These are phyloP conservation scores for Xylaria digitata DNA, from an alignment of 2,329 filamentous ascomycete species.

Conservation along the genomic window DNA sequence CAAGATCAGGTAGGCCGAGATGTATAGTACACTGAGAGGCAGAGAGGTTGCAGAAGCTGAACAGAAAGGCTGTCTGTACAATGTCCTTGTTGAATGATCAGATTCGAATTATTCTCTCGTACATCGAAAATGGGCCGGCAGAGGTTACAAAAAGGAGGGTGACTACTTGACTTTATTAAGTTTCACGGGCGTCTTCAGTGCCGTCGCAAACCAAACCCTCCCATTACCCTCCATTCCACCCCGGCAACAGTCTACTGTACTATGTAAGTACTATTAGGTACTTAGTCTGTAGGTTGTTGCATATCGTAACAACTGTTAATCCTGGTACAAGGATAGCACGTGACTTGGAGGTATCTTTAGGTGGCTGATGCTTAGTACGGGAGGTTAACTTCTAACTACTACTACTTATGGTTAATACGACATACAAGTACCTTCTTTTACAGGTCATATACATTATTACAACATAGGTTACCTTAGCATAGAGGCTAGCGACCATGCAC, in stretches of 20 bases:
- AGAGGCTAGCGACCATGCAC: not conserved
- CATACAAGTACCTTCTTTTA: too few relatives aligned
- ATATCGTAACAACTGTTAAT: too few relatives aligned
- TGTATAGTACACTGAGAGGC: constrained; percentile 15
- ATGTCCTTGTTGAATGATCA: not conserved
- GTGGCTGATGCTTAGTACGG: too few relatives aligned
- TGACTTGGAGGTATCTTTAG: too few relatives aligned
- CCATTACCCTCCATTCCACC: not conserved
- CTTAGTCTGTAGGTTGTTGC: not conserved
- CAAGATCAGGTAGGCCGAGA: constrained; percentile 31
- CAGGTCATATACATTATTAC: too few relatives aligned
- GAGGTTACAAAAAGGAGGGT: constrained; percentile 21
- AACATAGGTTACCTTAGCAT: too few relatives aligned
- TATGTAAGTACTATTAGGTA: not conserved
- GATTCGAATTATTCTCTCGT: not conserved
- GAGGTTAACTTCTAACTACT: too few relatives aligned
- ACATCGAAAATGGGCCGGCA: constrained; percentile 3
- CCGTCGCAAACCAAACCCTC: constrained; percentile 14
- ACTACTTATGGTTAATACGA: too few relatives aligned
- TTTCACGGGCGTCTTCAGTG: constrained; percentile 20
- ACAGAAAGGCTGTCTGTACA: not conserved
- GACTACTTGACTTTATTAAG: constrained; percentile 11
- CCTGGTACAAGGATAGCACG: too few relatives aligned
- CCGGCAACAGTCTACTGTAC: constrained; percentile 5
- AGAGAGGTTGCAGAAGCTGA: not conserved